A percentile compares a stretch with the other conserved stretches of the same genome.
Evolutionary conservation across 306 rosid genomes (phyloP).

Genomic region (Sophora flavescens): DNA sequence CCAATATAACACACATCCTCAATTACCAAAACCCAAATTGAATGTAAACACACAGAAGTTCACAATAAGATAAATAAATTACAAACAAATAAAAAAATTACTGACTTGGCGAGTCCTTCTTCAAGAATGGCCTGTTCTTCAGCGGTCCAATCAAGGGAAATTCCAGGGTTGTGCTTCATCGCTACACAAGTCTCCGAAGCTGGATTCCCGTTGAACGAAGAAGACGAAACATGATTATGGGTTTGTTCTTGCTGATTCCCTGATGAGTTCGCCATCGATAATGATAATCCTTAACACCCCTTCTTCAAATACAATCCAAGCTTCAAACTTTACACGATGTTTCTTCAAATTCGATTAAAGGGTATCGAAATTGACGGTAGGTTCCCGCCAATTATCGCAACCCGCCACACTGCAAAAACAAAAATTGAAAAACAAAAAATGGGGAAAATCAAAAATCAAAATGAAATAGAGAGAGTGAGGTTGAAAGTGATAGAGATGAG

Average conservation of each 20-base stretch:
- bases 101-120: slow-evolving; percentile 86
- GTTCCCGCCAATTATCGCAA: slow-evolving; percentile 77
- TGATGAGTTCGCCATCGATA: slow-evolving; percentile 71
- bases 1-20: not conserved
- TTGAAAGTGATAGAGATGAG: not conserved
- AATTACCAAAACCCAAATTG: not conserved
- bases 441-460: not conserved
- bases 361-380: slow-evolving; percentile 53
- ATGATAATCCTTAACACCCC: slow-evolving; percentile 13
- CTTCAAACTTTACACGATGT: slow-evolving; percentile 33
- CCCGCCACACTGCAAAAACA: slow-evolving; percentile 39
- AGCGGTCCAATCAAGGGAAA: slow-evolving; percentile 81
- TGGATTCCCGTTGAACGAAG: slow-evolving; percentile 82
- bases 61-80: not conserved
- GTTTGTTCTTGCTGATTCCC: slow-evolving; percentile 79
- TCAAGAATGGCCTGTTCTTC: slow-evolving; percentile 90
- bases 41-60: not conserved
- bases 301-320: slow-evolving; percentile 24
- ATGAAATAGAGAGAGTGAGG: slow-evolving; percentile 22
- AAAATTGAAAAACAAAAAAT: not conserved
- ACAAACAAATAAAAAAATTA: not conserved
- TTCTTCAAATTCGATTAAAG: slow-evolving; percentile 41
- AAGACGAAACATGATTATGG: slow-evolving; percentile 73
- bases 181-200: slow-evolving; percentile 68
- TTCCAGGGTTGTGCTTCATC: slow-evolving; percentile 95